Evolutionary conservation across 768 basidiomycete species (phyloP), one percentile per base, ranked within the genome.

Genomic region (Rhodosporidiobolus odoratus): DNA sequence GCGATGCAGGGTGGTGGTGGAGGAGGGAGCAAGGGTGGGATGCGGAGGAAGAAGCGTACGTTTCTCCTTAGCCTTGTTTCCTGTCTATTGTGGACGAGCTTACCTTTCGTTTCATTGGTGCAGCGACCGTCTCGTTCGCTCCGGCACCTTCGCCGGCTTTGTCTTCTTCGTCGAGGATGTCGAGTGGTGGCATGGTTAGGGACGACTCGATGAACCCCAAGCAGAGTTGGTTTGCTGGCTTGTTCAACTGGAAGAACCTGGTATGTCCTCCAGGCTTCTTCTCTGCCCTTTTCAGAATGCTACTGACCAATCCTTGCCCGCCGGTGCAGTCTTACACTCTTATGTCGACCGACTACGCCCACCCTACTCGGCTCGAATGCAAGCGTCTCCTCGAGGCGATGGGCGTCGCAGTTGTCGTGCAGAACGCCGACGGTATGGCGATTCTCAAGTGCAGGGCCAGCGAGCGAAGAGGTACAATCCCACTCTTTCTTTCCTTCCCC

Each of bases 171-270:
- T 57, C 63, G 12, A 54, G 52, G 15, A n/a, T 64, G 16, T 63
- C 65, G 15, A 56, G 35, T 19, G 35, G 43, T 23, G 48, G 69
- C 27, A 56, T 48, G 8, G 69, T 57, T 4, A 56, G 62, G 15
- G 56, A 68, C 43, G 71, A 77, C 65, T 75, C 66, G 65, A 76
- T 80, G 30, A 81, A 81, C 35, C 84, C 86, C 25, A 87, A 84
- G 80, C 85, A 86, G 71, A 85, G 84, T 60, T 98, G 94, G 95
- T 85, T 99, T 71, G 86, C 87, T 53, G 89, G 87, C 76, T 84
- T 96, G 50, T 94, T 97, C 84, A 89, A 86, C 78, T 88, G 91
- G 82, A 91, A 88, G 76, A 86, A 90, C 0, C 81, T 85, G 38
- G 83, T 80, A 80, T 69, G 81, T 93, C 17, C 79, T 85, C 91